Conservation (phyloP, 129 eudicot species). For the Lactuca sativa region DNA sequence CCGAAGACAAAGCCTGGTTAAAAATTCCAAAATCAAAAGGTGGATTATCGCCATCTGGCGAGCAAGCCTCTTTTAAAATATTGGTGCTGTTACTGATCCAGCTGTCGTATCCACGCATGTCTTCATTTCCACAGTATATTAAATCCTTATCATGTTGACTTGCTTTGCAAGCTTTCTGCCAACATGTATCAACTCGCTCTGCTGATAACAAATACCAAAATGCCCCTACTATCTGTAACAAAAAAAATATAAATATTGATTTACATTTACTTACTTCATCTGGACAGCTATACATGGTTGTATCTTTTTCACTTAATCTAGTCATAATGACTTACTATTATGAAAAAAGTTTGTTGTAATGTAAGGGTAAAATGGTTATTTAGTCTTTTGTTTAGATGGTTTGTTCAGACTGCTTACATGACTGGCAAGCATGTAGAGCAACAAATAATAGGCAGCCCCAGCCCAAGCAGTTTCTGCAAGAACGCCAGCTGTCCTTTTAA, state of each 20-base stretch:
- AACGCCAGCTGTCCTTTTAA: constrained; percentile 90
- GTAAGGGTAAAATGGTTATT: too few relatives aligned
- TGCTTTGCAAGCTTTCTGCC: constrained; percentile 70
- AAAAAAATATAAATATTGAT: neutral
- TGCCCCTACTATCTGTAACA: constrained; percentile 93
- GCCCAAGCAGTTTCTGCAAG: constrained; percentile 98
- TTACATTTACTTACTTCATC: too few relatives aligned
- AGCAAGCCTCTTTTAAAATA: constrained; percentile 48
- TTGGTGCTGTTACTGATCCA: constrained; percentile 58
- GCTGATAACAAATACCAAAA: constrained; percentile 86
- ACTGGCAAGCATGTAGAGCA: constrained; percentile 91
- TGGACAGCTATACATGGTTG: too few relatives aligned
- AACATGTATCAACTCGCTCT: constrained; percentile 85
- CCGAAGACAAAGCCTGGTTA: constrained; percentile 72
- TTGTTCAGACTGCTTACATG: constrained; percentile 51
- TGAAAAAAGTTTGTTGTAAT: too few relatives aligned
- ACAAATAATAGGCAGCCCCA: constrained; percentile 82
- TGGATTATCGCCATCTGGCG: constrained; percentile 50
- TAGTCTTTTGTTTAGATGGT: too few relatives aligned
- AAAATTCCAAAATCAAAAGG: constrained; percentile 94
- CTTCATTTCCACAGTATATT: constrained; percentile 80
- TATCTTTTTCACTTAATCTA: too few relatives aligned
- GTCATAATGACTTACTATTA: too few relatives aligned
- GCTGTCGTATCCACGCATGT: constrained; percentile 31
- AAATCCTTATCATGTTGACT: constrained; percentile 31